Evolutionary conservation across 202 grass and related monocot species (phyloP).

Genomic region (Brachypodium distachyon): DNA sequence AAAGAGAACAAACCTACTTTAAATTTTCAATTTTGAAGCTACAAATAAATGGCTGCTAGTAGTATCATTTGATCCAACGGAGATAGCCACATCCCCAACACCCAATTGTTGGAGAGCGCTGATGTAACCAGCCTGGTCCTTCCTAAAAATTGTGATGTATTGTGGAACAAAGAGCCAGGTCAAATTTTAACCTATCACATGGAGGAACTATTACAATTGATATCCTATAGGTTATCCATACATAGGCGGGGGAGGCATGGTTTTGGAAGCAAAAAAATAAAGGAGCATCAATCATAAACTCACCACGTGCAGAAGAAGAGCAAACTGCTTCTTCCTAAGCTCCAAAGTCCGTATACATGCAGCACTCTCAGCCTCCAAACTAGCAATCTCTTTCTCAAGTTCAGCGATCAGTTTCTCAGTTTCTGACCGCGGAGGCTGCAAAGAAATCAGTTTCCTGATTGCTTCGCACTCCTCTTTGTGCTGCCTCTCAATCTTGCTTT

Average conservation of each 20-base stretch:
- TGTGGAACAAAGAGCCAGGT: not conserved
- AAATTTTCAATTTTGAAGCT: not conserved
- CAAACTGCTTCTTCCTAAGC: constrained; percentile 70
- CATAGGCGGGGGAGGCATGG: not conserved
- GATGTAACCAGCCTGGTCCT: not conserved
- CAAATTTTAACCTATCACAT: not conserved
- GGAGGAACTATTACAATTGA: not conserved
- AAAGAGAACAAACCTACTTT: not conserved
- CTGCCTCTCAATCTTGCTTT: constrained; percentile 77
- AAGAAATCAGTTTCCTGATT: constrained; percentile 60
- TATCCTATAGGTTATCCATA: not conserved
- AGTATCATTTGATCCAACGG: too few species aligned
- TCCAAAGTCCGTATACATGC: constrained; percentile 56
- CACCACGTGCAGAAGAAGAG: constrained; percentile 87
- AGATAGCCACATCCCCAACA: not conserved
- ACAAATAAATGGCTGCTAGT: not conserved
- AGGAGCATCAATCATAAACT: not conserved
- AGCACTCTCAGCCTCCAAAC: constrained; percentile 51
- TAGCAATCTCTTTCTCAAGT: constrained; percentile 63
- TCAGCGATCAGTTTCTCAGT: constrained; percentile 55
- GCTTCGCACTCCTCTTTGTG: constrained; percentile 83
- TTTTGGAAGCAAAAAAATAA: not conserved
- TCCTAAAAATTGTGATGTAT: not conserved
- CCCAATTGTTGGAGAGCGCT: not conserved
- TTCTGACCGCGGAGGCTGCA: constrained; percentile 62